These are phyloP conservation scores for Suillus bovinus DNA, from an alignment of 768 basidiomycete genomes.

Conservation along the genomic window DNA sequence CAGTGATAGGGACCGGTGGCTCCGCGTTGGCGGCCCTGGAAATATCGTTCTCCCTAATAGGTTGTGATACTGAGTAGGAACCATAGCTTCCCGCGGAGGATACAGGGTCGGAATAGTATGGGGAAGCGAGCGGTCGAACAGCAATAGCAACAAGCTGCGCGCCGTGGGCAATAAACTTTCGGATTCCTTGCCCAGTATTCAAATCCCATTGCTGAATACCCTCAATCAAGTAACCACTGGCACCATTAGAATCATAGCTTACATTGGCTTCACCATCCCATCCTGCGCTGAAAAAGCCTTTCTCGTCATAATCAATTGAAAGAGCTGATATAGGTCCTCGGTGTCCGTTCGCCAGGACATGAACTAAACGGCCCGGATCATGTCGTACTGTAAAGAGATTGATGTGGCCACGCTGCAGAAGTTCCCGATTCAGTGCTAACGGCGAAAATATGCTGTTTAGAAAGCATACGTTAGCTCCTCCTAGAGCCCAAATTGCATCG, in stretches of 20 bases:
- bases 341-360: slow-evolving; percentile 70
- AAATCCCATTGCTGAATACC: slow-evolving; percentile 91
- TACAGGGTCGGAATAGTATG: slow-evolving; percentile 31
- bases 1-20: slow-evolving; percentile 18
- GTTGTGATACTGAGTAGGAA: slow-evolving; percentile 9
- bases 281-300: slow-evolving; percentile 84
- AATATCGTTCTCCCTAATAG: slow-evolving; percentile 16
- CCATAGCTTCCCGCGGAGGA: slow-evolving; percentile 29
- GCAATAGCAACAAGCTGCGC: slow-evolving; percentile 83
- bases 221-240: slow-evolving; percentile 12
- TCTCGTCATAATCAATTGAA: slow-evolving; percentile 77
- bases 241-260: slow-evolving; percentile 32
- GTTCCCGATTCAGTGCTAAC: slow-evolving; percentile 15
- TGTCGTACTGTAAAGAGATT: slow-evolving; percentile 93
- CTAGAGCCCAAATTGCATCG: slow-evolving; percentile 90
- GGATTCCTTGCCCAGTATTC: slow-evolving; percentile 79
- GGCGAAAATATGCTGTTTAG: slow-evolving; percentile 3
- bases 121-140: slow-evolving; percentile 61
- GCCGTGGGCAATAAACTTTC: slow-evolving; percentile 79
- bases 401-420: slow-evolving; percentile 76
- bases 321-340: slow-evolving; percentile 84
- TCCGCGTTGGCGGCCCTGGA: slow-evolving; percentile 26
- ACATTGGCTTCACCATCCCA: slow-evolving; percentile 93
- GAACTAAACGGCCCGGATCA: slow-evolving; percentile 77
- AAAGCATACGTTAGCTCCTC: slow-evolving; percentile 77